Evolutionary conservation across 2,329 filamentous ascomycete species (phyloP).

Genomic region (Paradendryphiella salina): DNA sequence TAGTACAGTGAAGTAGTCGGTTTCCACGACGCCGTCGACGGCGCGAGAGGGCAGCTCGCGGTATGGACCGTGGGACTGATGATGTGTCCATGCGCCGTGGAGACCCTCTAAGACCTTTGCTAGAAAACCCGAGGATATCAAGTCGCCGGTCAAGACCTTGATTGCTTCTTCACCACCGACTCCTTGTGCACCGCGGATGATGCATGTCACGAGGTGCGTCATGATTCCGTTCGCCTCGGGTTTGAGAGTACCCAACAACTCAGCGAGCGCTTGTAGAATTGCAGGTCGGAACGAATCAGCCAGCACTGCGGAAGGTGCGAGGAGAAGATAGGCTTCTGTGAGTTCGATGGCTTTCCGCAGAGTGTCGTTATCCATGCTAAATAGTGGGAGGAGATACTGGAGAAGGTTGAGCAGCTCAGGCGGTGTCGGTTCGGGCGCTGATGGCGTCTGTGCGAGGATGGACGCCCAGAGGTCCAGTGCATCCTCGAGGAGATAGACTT

Average conservation of each 20-base stretch:
- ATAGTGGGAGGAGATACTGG: constrained; percentile 53
- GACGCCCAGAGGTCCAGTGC: constrained; percentile 86
- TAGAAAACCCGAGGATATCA: constrained; percentile 62
- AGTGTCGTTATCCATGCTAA: constrained; percentile 54
- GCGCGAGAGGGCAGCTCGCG: constrained; percentile 64
- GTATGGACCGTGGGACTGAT: constrained; percentile 78
- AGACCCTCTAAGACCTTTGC: constrained; percentile 56
- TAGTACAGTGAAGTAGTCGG: constrained; percentile 83
- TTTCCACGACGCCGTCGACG: constrained; percentile 75
- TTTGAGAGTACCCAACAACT: constrained; percentile 53
- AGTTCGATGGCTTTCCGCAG: constrained; percentile 55
- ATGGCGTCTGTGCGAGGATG: constrained; percentile 65
- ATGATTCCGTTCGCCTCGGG: constrained; percentile 54
- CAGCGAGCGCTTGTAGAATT: constrained; percentile 47
- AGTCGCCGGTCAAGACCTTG: constrained; percentile 56
- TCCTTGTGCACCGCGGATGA: constrained; percentile 57
- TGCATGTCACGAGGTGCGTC: constrained; percentile 52
- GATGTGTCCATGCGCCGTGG: constrained; percentile 54
- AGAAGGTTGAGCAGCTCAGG: constrained; percentile 50
- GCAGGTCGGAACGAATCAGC: constrained; percentile 47
- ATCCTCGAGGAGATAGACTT: constrained; percentile 84
- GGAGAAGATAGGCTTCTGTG: constrained; percentile 54
- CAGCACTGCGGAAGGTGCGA: constrained; percentile 53
- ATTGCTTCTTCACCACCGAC: constrained; percentile 55
- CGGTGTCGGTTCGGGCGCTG: constrained; percentile 48